These are phyloP conservation scores for Metarhizium album DNA, from an alignment of 2,329 filamentous ascomycete species.

Conservation along the genomic window DNA sequence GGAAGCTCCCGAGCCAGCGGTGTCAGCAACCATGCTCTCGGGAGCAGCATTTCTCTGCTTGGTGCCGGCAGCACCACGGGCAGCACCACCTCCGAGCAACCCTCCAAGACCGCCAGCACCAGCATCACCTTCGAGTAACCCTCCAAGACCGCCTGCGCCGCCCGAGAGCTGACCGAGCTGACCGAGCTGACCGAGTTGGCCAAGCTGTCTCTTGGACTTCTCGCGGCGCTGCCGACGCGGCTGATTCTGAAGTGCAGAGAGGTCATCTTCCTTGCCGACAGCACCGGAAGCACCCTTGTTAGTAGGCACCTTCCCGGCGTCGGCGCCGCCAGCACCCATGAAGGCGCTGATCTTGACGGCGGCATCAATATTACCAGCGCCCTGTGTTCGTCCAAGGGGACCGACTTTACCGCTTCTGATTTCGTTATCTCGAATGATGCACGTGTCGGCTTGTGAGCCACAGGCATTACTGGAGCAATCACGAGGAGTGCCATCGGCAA, in stretches of 20 bases:
- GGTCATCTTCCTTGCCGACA: constrained; percentile 33
- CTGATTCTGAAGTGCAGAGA: constrained; percentile 17
- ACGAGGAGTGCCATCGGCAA: constrained; percentile 55
- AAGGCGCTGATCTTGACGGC: constrained; percentile 46
- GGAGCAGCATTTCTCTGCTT: neutral
- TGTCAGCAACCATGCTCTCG: constrained; percentile 43
- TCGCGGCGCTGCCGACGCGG: constrained; percentile 10
- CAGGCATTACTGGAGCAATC: constrained; percentile 52
- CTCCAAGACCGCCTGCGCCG: constrained; percentile 6
- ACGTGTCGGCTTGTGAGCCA: constrained; percentile 58
- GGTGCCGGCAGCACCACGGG: constrained; percentile 1
- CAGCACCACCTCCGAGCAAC: neutral
- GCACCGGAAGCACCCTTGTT: constrained; percentile 28
- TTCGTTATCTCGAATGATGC: constrained; percentile 54
- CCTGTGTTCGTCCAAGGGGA: constrained; percentile 54
- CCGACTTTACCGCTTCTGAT: constrained; percentile 40
- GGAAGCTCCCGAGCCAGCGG: constrained; percentile 41
- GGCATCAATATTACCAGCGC: constrained; percentile 47
- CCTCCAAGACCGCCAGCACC: neutral
- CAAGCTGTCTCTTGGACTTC: constrained; percentile 19
- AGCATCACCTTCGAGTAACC: neutral
- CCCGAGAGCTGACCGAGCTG: constrained; percentile 22
- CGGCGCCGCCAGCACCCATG: constrained; percentile 42
- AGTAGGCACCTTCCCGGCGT: constrained; percentile 19
- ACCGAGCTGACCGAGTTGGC: no score